A percentile compares a stretch with the other conserved stretches of the same genome.
Conservation (phyloP, 257 asterid species). For the Ilex aquifolium region DNA sequence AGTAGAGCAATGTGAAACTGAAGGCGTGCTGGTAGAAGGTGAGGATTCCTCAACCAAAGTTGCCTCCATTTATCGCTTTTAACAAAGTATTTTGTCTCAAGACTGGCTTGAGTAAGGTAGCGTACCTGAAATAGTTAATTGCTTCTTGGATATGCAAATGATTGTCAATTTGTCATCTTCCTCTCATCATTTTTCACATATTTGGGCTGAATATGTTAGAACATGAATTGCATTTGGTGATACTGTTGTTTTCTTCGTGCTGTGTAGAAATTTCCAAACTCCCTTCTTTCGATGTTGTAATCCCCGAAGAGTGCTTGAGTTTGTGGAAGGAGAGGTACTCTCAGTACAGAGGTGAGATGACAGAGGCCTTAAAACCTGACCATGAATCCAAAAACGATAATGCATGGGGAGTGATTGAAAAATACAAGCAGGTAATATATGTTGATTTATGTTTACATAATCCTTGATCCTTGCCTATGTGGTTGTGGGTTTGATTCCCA, state of each 20-base stretch:
- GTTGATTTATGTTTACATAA: too few relatives aligned
- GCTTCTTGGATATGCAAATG: too few relatives aligned
- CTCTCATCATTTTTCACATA: too few relatives aligned
- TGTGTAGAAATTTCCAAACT: constrained; percentile 48
- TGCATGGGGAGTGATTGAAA: constrained; percentile 47
- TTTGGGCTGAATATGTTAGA: neutral
- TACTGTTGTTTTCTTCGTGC: neutral
- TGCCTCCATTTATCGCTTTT: too few relatives aligned
- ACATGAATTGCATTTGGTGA: neutral
- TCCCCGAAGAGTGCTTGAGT: constrained; percentile 20
- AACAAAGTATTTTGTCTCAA: too few relatives aligned
- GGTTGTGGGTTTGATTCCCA: neutral
- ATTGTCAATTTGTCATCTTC: too few relatives aligned
- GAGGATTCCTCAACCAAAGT: neutral
- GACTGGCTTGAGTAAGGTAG: too few relatives aligned
- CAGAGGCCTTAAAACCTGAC: constrained; percentile 19
- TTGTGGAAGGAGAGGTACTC: constrained; percentile 41
- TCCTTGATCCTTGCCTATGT: neutral
- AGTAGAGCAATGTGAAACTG: constrained; percentile 27
- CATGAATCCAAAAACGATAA: constrained; percentile 31
- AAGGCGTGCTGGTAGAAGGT: constrained; percentile 26
- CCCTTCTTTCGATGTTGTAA: constrained; percentile 30
- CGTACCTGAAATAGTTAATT: too few relatives aligned
- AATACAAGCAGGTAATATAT: constrained; percentile 54
- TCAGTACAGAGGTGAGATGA: constrained; percentile 46